These are phyloP conservation scores for Candida ovalis DNA, from an alignment of 805 yeast genomes.

Conservation along the genomic window DNA sequence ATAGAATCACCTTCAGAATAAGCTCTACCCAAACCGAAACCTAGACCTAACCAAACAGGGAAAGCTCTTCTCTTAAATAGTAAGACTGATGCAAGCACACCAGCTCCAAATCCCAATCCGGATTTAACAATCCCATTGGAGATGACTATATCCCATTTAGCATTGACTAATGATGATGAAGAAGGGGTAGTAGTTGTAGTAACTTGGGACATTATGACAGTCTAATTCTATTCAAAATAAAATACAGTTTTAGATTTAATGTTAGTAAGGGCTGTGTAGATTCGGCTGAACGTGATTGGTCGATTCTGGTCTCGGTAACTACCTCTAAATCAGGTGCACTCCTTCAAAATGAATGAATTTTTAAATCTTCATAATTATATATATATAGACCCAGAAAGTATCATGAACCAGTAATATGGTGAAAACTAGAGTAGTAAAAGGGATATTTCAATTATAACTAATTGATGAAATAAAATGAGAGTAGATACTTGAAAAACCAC, in stretches of 20 bases:
- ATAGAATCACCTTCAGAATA: slow-evolving; percentile 98
- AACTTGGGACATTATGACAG: slow-evolving; percentile 20
- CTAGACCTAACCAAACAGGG: slow-evolving; percentile 97
- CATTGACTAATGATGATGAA: slow-evolving; percentile 28
- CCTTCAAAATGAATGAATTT: too few relatives aligned
- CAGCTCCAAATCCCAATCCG: slow-evolving; percentile 94
- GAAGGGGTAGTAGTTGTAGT: slow-evolving; percentile 19
- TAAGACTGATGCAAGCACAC: slow-evolving; percentile 87
- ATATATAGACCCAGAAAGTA: too few relatives aligned
- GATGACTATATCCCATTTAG: slow-evolving; percentile 88
- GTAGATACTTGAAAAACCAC: too few relatives aligned
- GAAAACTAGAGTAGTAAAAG: too few relatives aligned
- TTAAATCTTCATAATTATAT: too few relatives aligned
- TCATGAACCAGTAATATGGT: too few relatives aligned
- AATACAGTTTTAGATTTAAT: not conserved
- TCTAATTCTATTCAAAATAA: not conserved
- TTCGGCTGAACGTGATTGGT: not conserved
- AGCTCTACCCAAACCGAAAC: slow-evolving; percentile 97
- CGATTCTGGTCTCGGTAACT: not conserved
- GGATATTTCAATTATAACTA: too few relatives aligned
- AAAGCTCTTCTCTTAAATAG: slow-evolving; percentile 91
- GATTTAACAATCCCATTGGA: slow-evolving; percentile 93
- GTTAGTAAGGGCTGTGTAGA: not conserved
- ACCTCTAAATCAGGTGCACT: too few relatives aligned
- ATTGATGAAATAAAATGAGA: too few relatives aligned